A percentile compares a stretch with the other conserved stretches of the same genome.
Conservation (phyloP, 1,284 basidiomycete genomes). For the Cutaneotrichosporon dermatis region DNA sequence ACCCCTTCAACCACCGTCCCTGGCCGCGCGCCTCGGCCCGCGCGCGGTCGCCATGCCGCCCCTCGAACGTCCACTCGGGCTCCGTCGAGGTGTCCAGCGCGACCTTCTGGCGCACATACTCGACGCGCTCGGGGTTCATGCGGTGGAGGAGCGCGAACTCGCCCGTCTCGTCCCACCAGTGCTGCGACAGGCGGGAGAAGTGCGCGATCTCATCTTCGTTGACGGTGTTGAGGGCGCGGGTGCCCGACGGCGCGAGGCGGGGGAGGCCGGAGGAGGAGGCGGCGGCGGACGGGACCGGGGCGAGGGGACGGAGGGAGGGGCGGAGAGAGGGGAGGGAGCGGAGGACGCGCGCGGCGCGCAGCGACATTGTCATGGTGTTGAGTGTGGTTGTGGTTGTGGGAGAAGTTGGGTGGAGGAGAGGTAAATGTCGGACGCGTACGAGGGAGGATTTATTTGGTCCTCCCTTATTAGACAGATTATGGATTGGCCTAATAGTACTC, state of each 20-base stretch:
- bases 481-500: too few relatives aligned
- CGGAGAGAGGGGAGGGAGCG: neutral
- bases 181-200: conserved; percentile 82
- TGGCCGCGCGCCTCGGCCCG: conserved; percentile 28
- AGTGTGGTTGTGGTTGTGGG: too few relatives aligned
- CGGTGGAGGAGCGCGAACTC: conserved; percentile 86
- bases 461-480: too few relatives aligned
- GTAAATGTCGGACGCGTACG: too few relatives aligned
- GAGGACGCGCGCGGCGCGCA: neutral
- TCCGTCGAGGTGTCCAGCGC: conserved; percentile 58
- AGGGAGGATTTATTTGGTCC: too few relatives aligned
- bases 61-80: conserved; percentile 42
- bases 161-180: conserved; percentile 96
- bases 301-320: too few relatives aligned
- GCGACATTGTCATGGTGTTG: neutral
- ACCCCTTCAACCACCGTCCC: conserved; percentile 55
- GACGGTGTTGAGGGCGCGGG: conserved; percentile 51
- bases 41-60: conserved; percentile 45
- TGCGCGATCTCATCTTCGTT: conserved; percentile 82
- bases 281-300: neutral
- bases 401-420: too few relatives aligned
- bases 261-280: neutral
- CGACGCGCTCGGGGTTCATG: conserved; percentile 90
- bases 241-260: neutral
- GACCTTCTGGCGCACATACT: conserved; percentile 79